A percentile compares a stretch with the other conserved stretches of the same genome.
phyloP scores from a whole-genome alignment of 192 early-diverging fungal species.

The Dissophora globulifera region DNA sequence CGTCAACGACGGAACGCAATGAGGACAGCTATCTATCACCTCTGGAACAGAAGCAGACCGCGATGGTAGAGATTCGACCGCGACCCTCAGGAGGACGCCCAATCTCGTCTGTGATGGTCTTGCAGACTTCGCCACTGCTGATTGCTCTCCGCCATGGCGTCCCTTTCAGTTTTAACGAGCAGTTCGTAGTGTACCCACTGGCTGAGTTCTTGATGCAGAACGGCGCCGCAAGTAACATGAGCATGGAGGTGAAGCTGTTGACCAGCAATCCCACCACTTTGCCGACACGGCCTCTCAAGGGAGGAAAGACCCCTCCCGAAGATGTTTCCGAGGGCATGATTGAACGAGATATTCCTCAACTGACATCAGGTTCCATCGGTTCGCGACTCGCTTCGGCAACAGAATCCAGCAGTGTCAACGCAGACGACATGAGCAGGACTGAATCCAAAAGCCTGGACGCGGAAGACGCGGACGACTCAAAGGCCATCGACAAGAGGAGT shows the following conservation, averaged over 20 bases:
- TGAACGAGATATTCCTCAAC: constrained; percentile 14
- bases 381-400: constrained; percentile 16
- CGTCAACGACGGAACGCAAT: not conserved
- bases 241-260: constrained; percentile 37
- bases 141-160: constrained; percentile 41
- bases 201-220: constrained; percentile 52
- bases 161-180: constrained; percentile 29
- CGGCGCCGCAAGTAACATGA: constrained; percentile 45
- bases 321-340: constrained; percentile 16
- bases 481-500: constrained; percentile 18
- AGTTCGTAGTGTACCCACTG: constrained; percentile 40
- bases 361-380: constrained; percentile 27
- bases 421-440: not conserved
- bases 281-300: too few relatives aligned
- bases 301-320: not conserved
- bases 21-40: not conserved
- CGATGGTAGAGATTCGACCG: constrained; percentile 13
- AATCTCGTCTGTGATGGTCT: constrained; percentile 41
- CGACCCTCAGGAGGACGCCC: constrained; percentile 16
- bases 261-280: too few relatives aligned
- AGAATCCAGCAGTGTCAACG: not conserved
- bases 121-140: constrained; percentile 45
- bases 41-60: not conserved
- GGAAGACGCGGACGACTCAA: not conserved
- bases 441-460: not conserved